Evolutionary conservation across 169 alveolate genomes (phyloP).

Genomic region (Cryptosporidium tyzzeri): DNA sequence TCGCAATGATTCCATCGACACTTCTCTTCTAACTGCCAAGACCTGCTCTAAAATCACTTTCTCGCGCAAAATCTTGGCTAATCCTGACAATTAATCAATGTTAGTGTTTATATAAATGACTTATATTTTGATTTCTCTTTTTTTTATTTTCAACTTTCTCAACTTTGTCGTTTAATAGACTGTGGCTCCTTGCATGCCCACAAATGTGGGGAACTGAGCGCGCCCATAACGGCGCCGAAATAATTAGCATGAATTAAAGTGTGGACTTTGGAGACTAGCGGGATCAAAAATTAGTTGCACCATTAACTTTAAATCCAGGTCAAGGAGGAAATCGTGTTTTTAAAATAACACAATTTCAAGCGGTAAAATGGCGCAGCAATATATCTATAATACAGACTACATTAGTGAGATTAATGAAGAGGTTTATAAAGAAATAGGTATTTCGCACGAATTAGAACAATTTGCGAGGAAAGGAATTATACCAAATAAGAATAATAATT

Average conservation of each 20-base stretch:
- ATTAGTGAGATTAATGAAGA: constrained; percentile 20
- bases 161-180: constrained; percentile 7
- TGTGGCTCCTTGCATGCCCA: constrained; percentile 63
- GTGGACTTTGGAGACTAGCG: constrained; percentile 15
- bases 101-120: background rate
- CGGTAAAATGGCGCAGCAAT: constrained; percentile 58
- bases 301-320: background rate
- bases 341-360: background rate
- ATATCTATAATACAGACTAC: constrained; percentile 51
- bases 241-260: constrained; percentile 8
- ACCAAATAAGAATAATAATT: background rate
- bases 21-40: background rate
- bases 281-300: background rate
- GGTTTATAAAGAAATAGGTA: constrained; percentile 30
- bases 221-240: background rate
- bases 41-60: background rate
- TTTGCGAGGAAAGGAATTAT: constrained; percentile 18
- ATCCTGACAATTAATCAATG: background rate
- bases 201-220: constrained; percentile 33
- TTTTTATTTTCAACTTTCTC: background rate
- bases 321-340: background rate
- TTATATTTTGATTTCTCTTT: background rate
- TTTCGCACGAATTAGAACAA: background rate
- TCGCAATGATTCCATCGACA: background rate
- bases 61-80: background rate